Conservation (phyloP, 176 grass and related monocot genomes). For the Oryza glumipatula region DNA sequence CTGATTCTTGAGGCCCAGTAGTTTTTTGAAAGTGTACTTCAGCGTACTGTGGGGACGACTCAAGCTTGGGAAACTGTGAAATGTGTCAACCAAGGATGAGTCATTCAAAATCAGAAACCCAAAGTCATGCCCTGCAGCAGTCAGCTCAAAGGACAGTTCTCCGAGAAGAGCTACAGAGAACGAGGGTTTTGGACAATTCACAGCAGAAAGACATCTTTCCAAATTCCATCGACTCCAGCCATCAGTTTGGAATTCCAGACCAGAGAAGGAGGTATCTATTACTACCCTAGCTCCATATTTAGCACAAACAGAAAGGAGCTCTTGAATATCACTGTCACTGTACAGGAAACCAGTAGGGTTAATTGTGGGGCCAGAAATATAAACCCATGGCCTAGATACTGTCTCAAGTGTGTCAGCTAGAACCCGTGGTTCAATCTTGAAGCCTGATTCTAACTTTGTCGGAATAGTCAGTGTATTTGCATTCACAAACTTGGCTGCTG, state of each 20-base stretch:
- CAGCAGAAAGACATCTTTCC: conserved; percentile 50
- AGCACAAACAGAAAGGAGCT: conserved; percentile 74
- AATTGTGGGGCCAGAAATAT: conserved; percentile 85
- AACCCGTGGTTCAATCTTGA: conserved; percentile 68
- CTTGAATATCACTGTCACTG: conserved; percentile 64
- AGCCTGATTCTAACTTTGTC: conserved; percentile 50
- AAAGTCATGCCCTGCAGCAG: conserved; percentile 72
- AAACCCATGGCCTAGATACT: conserved; percentile 80
- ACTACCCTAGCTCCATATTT: conserved; percentile 84
- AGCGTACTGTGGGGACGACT: conserved; percentile 73
- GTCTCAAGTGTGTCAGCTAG: conserved; percentile 60
- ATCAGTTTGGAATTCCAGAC: conserved; percentile 74
- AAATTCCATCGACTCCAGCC: conserved; percentile 69
- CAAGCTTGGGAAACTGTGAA: conserved; percentile 77
- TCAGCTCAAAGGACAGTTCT: conserved; percentile 77
- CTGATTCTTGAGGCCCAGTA: conserved; percentile 71
- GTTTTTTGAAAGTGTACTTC: conserved; percentile 82
- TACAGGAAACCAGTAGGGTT: conserved; percentile 92
- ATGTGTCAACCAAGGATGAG: conserved; percentile 60
- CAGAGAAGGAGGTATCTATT: conserved; percentile 89
- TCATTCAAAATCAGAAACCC: conserved; percentile 81
- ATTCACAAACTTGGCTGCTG: conserved; percentile 87
- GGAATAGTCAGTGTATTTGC: conserved; percentile 61
- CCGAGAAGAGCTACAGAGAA: conserved; percentile 74
- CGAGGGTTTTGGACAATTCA: conserved; percentile 44